Evolutionary conservation across 2,329 filamentous ascomycete genomes (phyloP), one percentile per base, ranked within the genome.

Genomic region (Fusarium decemcellulare): DNA sequence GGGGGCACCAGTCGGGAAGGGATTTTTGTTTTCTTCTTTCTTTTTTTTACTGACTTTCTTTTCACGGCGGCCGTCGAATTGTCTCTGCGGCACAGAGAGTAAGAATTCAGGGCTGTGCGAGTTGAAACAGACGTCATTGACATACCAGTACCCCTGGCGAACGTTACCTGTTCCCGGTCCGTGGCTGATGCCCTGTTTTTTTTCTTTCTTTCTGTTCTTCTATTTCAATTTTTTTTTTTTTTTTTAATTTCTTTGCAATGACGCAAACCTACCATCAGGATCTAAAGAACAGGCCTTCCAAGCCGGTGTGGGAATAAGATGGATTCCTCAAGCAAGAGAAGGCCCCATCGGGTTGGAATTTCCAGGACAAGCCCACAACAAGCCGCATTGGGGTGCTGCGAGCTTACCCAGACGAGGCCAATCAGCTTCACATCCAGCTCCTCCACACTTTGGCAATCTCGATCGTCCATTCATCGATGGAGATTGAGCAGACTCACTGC

Each of bases 361-460:
- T 43, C 54, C 61, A 50, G 59, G 60, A 61, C 46, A 58, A 60
- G 54, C 60, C 61, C 51, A 65, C 64, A 62, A 58, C 44, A 51
- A 23, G 55, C 59, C 52, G 65, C 64, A 57, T 68, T 59, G 61
- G 44, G 51, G 65, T 61, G 55, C 50, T 51, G 63, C 62, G 65
- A 71, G 68, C 68, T 73, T 73, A 63, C 67, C 53, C 52, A 14
- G n/a, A 52, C 15, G 36, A 65, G 46, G 36, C 72, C 70, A 74
- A 74, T 74, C 68, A 65, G 57, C 54, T 59, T 63, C 43, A 43
- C 16, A 23, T 54, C 37, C 16, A 40, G 27, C 53, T 65, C 61
- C 72, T 72, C 72, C 72, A 67, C 65, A 74, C 42, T 62, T 50
- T 62, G 32, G 43, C 62, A 62, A 72, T 71, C 70, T 73, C 71